Percentiles rank a stretch among this genome's conserved stretches.
Conservation (phyloP, 1,284 basidiomycete genomes). For the Singerocomus inundabilis region DNA sequence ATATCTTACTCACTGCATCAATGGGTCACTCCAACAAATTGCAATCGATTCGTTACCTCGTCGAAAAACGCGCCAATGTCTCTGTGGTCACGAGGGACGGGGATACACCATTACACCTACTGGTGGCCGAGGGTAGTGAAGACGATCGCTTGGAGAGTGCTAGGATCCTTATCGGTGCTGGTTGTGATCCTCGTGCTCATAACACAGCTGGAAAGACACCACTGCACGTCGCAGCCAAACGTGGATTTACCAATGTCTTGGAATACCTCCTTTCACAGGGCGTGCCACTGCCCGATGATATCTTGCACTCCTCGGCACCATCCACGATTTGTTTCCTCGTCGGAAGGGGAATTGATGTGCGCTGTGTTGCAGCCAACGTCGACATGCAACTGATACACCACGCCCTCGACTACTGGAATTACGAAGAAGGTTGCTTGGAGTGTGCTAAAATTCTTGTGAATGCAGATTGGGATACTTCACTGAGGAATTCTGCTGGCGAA, state of each 20-base stretch:
- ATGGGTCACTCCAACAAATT: too few species aligned
- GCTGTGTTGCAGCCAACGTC: background rate
- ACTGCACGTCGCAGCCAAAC: background rate
- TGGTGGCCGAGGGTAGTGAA: background rate
- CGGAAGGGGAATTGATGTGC: background rate
- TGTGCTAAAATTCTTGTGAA: background rate
- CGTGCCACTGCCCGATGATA: background rate
- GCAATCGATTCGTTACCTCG: background rate
- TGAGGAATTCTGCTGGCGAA: too few species aligned
- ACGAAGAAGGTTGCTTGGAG: too few species aligned
- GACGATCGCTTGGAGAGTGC: background rate
- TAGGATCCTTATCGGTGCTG: too few species aligned
- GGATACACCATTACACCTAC: background rate
- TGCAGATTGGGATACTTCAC: too few species aligned
- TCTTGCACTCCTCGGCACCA: background rate
- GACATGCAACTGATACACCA: too few species aligned
- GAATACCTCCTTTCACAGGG: background rate
- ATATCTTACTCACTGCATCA: too few species aligned
- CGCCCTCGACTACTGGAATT: too few species aligned
- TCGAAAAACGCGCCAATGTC: background rate
- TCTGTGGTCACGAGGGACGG: background rate
- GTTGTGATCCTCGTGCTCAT: background rate
- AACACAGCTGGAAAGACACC: background rate
- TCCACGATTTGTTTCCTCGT: background rate
- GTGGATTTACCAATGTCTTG: background rate